Base-by-base conservation (phyloP, 176 grass and related monocot genomes). In the Zizania latifolia region DNA sequence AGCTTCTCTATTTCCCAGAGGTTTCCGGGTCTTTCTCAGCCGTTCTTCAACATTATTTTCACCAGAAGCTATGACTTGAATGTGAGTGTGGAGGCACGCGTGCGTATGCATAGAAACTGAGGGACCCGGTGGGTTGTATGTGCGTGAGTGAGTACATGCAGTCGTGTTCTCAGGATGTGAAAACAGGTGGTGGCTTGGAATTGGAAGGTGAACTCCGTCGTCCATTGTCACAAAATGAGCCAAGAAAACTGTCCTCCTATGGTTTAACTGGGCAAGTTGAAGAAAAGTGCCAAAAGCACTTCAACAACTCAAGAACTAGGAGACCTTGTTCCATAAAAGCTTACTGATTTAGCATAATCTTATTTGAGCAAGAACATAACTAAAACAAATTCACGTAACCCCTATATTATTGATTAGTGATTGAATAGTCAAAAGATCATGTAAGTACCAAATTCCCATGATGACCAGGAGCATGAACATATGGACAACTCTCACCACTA, bases 11-110 rank as follows among this genome's bases (percentile, higher is more conserved):
- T 98, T 98, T 28, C 89, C 91, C 34, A 90, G 37, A 17, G 91
- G 82, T 60, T 71, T 87, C 39, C 76, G 58, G 17, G 33, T 46
- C 31, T 76, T 90, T 44, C 86, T 92, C 35, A 15, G 60, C 13
- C 88, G 86, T 8, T 83, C 83, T 51, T 86, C 74, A 28, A 23
- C 62, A 27, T 55, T 24, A n/a, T 63, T 81, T 50, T 81, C 78
- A n/a, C 26, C 32, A 8, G 86, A 48, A 39, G 84, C 72, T 4
- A 92, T 57, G 17, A 86, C 43, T 72, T 90, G 95, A 11, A 70
- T 88, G 63, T 92, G 91, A 15, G 91, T 66, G 84, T 92, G 91
- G 82, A 89, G 86, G 68, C 89, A 98, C 13, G 84, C 92, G 75
- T 98, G 91, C 24, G 76, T 80, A 79, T 88, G 91, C 58, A 50